Percentiles rank a stretch among this genome's conserved stretches.
These are phyloP conservation scores for Priceomyces fermenticarens DNA, from an alignment of 805 yeast genomes.

Conservation along the genomic window DNA sequence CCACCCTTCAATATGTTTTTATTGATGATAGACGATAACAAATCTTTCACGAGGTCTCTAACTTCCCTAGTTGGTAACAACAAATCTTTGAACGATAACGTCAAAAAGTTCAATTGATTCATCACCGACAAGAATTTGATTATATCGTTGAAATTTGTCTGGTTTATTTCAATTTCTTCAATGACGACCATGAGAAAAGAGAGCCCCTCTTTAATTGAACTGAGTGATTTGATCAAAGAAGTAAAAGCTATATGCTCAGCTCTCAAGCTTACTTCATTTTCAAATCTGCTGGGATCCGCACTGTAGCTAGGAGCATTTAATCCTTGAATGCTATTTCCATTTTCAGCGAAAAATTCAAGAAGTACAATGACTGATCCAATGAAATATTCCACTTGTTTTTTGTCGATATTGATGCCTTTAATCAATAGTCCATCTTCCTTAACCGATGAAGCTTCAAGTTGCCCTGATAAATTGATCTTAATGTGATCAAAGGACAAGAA, in stretches of 20 bases:
- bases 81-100: slow-evolving; percentile 68
- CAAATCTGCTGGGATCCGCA: slow-evolving; percentile 46
- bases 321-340: slow-evolving; percentile 61
- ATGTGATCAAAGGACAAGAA: slow-evolving; percentile 48
- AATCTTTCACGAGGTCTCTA: slow-evolving; percentile 72
- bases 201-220: slow-evolving; percentile 81
- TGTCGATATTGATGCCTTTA: slow-evolving; percentile 44
- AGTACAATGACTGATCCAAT: slow-evolving; percentile 68
- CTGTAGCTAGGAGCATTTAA: slow-evolving; percentile 55
- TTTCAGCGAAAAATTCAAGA: slow-evolving; percentile 65
- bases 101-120: slow-evolving; percentile 65
- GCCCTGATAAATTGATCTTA: slow-evolving; percentile 36
- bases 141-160: slow-evolving; percentile 55
- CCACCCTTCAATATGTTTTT: slow-evolving; percentile 89
- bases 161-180: slow-evolving; percentile 58
- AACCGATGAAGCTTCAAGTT: slow-evolving; percentile 33
- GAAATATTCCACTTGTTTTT: slow-evolving; percentile 60
- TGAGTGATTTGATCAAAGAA: slow-evolving; percentile 69
- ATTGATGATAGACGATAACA: slow-evolving; percentile 84
- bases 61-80: slow-evolving; percentile 68
- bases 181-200: slow-evolving; percentile 80
- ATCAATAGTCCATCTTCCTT: slow-evolving; percentile 45
- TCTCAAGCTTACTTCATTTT: slow-evolving; percentile 69
- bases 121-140: slow-evolving; percentile 65
- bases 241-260: slow-evolving; percentile 90